phyloP scores from a whole-genome alignment of 164 flowering plant species.

The Cinnamomum micranthum region DNA sequence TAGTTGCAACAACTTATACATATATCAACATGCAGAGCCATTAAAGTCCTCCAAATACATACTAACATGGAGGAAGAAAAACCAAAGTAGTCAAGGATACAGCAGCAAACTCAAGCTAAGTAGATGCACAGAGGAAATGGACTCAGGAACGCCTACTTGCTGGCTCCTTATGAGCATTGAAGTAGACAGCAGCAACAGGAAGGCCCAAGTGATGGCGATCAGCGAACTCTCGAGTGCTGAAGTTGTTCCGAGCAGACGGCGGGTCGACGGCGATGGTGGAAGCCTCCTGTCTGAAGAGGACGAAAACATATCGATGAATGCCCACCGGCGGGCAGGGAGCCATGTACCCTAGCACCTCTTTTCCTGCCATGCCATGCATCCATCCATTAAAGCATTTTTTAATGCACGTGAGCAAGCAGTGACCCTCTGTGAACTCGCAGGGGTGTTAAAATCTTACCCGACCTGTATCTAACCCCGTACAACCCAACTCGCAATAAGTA shows the following conservation, averaged over 20 bases:
- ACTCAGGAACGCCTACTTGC: constrained; percentile 35
- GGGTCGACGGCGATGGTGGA: constrained; percentile 22
- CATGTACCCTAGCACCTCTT: constrained; percentile 45
- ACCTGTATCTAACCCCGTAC: too few species aligned
- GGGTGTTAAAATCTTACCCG: too few species aligned
- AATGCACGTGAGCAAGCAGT: background rate
- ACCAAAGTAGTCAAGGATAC: too few species aligned
- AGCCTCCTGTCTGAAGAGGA: constrained; percentile 54
- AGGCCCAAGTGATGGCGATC: constrained; percentile 40
- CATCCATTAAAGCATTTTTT: background rate
- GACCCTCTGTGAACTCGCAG: too few species aligned
- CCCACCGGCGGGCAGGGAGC: constrained; percentile 71
- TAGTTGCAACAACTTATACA: too few species aligned
- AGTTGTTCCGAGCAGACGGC: constrained; percentile 34
- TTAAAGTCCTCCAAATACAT: too few species aligned
- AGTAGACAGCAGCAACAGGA: constrained; percentile 63
- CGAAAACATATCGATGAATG: constrained; percentile 65
- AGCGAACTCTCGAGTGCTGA: constrained; percentile 53
- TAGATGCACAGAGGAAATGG: background rate
- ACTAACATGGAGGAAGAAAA: too few species aligned
- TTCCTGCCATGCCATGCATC: constrained; percentile 35
- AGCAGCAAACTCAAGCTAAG: too few species aligned
- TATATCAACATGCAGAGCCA: too few species aligned
- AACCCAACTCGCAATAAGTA: too few species aligned
- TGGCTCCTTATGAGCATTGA: constrained; percentile 74